These are phyloP conservation scores for Colletotrichum caudatum DNA, from an alignment of 2,329 filamentous ascomycete species.

Conservation along the genomic window DNA sequence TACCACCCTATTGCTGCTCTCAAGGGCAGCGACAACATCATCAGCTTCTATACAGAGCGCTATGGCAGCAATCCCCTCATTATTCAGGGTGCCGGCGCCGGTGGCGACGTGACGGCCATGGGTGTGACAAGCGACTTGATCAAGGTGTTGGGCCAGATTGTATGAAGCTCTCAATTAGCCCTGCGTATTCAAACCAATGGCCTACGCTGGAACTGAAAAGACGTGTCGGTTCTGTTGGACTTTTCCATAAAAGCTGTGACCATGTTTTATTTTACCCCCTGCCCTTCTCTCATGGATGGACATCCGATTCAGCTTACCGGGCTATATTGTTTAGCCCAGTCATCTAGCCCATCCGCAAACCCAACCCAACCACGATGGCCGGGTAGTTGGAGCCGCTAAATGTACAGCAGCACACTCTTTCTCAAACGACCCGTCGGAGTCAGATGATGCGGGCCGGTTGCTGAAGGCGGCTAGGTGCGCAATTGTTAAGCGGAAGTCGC, in stretches of 20 bases:
- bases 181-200: not conserved
- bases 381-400: not conserved
- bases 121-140: conserved; percentile 94
- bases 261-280: not conserved
- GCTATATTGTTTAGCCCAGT: not conserved
- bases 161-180: conserved; percentile 48
- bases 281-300: not conserved
- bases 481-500: conserved; percentile 71
- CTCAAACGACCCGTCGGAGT: conserved; percentile 9
- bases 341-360: conserved; percentile 32
- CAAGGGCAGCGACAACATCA: conserved; percentile 98
- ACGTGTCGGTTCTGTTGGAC: not conserved
- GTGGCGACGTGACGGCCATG: conserved; percentile 97
- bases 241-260: not conserved
- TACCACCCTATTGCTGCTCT: conserved; percentile 92
- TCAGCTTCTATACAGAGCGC: conserved; percentile 96
- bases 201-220: not conserved
- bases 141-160: conserved; percentile 83
- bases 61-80: conserved; percentile 93
- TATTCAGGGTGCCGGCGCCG: conserved; percentile 93
- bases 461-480: conserved; percentile 37
- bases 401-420: conserved; percentile 8
- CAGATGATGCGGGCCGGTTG: conserved; percentile 18
- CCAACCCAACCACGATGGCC: conserved; percentile 30
- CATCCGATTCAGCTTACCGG: not conserved